These are phyloP conservation scores for Mycena indigotica DNA, from an alignment of 768 basidiomycete genomes.

Conservation along the genomic window DNA sequence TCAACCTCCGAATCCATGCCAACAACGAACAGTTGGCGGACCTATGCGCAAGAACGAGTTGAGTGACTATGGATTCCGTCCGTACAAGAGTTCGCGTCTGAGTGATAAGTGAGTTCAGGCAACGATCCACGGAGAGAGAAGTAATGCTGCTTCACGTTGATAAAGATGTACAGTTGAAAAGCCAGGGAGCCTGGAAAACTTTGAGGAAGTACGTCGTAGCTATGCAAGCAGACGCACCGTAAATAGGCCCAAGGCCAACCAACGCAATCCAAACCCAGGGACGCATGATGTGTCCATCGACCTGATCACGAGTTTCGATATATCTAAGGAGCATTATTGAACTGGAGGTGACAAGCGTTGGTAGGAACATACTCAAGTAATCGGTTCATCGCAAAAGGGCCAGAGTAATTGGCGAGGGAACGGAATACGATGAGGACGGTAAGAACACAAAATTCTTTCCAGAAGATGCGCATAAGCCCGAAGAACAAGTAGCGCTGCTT, in stretches of 20 bases:
- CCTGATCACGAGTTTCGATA: slow-evolving; percentile 46
- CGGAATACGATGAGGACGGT: slow-evolving; percentile 30
- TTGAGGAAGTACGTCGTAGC: neutral
- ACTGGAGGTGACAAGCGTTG: neutral
- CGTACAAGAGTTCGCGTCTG: slow-evolving; percentile 51
- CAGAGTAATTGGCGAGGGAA: slow-evolving; percentile 31
- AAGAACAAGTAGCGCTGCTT: slow-evolving; percentile 33
- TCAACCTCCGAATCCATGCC: slow-evolving; percentile 30
- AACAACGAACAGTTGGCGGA: neutral
- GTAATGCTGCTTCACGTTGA: slow-evolving; percentile 27
- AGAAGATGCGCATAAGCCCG: slow-evolving; percentile 45
- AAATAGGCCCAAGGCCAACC: slow-evolving; percentile 51
- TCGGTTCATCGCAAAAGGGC: slow-evolving; percentile 43
- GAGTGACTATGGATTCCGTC: slow-evolving; percentile 46
- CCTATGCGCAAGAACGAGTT: slow-evolving; percentile 47
- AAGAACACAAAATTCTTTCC: slow-evolving; percentile 23
- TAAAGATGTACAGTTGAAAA: slow-evolving; percentile 58
- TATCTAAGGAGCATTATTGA: slow-evolving; percentile 40
- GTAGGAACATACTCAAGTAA: slow-evolving; percentile 33
- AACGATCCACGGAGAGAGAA: slow-evolving; percentile 40
- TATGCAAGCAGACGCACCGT: slow-evolving; percentile 21
- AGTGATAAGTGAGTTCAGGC: slow-evolving; percentile 31
- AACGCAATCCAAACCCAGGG: slow-evolving; percentile 72
- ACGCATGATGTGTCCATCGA: slow-evolving; percentile 43
- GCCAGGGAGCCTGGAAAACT: slow-evolving; percentile 32